phyloP scores from a whole-genome alignment of 2,329 filamentous ascomycete genomes.

The Ophiostoma novo-ulmi region DNA sequence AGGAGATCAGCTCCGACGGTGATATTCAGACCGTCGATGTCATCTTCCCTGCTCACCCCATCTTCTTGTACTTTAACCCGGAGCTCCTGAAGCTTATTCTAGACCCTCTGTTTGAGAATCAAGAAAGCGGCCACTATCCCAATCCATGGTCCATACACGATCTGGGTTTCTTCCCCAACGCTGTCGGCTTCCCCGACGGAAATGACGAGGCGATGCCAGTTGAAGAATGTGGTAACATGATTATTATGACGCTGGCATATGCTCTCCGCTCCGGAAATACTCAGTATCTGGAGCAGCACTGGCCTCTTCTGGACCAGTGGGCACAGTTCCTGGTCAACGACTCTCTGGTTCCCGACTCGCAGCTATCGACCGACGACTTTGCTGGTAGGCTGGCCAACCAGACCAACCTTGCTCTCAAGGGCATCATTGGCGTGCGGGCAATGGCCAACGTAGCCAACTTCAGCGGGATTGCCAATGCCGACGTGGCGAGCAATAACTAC shows the following conservation, averaged over 20 bases:
- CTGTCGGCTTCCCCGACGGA: constrained; percentile 64
- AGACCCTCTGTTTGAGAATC: constrained; percentile 73
- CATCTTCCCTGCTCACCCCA: constrained; percentile 76
- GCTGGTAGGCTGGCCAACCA: constrained; percentile 66
- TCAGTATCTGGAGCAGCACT: constrained; percentile 55
- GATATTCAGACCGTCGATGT: constrained; percentile 85
- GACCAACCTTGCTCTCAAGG: constrained; percentile 71
- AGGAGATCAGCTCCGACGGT: constrained; percentile 84
- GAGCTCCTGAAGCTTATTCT: constrained; percentile 70
- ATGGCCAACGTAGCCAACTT: constrained; percentile 65
- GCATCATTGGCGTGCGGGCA: constrained; percentile 71
- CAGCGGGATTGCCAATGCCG: constrained; percentile 49
- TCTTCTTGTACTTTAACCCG: constrained; percentile 78
- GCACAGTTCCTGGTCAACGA: constrained; percentile 66
- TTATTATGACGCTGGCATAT: constrained; percentile 61
- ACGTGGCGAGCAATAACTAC: constrained; percentile 12
- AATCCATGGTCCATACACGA: constrained; percentile 75
- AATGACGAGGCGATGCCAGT: constrained; percentile 68
- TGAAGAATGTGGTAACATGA: constrained; percentile 67
- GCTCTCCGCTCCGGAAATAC: constrained; percentile 47
- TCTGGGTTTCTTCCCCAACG: constrained; percentile 66
- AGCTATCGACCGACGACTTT: constrained; percentile 70
- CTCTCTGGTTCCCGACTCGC: constrained; percentile 63
- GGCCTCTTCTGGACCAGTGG: constrained; percentile 66
- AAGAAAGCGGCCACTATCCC: constrained; percentile 72